phyloP scores from a whole-genome alignment of 2,329 filamentous ascomycete species.

The Cucurbitaria berberidis region DNA sequence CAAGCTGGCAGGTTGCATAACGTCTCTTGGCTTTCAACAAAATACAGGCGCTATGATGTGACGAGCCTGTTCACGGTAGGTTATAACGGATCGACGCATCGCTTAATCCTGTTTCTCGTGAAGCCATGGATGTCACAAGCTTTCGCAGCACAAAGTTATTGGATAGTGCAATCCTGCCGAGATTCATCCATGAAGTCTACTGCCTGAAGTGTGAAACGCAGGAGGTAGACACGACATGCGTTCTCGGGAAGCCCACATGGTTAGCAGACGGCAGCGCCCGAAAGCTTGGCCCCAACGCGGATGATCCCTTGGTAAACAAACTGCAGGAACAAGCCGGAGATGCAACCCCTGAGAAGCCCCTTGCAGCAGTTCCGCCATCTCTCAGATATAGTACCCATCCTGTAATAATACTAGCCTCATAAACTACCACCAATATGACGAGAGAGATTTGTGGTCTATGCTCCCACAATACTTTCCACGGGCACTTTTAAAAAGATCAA shows the following conservation, averaged over 20 bases:
- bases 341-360: neutral
- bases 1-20: no score
- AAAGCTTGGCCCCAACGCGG: conserved; percentile 1
- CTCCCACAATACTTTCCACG: no score
- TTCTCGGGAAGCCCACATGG: conserved; percentile 1
- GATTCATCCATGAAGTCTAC: no score
- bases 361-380: neutral
- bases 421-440: neutral
- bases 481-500: no score
- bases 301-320: conserved; percentile 2
- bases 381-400: neutral
- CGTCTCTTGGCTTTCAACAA: no score
- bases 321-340: conserved; percentile 5
- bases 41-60: no score
- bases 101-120: no score
- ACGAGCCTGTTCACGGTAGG: no score
- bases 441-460: no score
- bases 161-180: neutral
- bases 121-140: neutral
- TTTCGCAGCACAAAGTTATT: neutral
- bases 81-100: no score
- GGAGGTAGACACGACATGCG: conserved; percentile 4
- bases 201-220: conserved; percentile 3
- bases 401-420: no score
- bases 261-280: conserved; percentile 8